Evolutionary conservation across 163 green algal species (phyloP), one percentile per base, ranked within the genome.

Genomic region (Coccomyxa subellipsoidea): DNA sequence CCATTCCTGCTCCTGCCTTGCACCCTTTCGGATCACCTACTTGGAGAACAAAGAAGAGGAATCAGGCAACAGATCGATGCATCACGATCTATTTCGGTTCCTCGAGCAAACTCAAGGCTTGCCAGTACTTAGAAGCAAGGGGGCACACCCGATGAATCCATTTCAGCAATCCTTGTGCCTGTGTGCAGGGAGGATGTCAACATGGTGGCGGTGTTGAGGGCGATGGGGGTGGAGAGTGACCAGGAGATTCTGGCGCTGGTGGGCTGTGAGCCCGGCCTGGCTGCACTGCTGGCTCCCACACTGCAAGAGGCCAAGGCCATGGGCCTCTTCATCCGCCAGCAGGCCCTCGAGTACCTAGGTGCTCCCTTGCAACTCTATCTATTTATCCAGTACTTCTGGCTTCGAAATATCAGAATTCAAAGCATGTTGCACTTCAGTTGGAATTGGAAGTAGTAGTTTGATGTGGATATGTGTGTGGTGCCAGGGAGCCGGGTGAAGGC

Each of bases 151-250:
- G n/a, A n/a, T n/a, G n/a, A n/a, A n/a, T n/a, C n/a, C n/a, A n/a
- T n/a, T n/a, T n/a, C n/a, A n/a, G n/a, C n/a, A n/a, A n/a, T n/a
- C n/a, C n/a, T n/a, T n/a, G n/a, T n/a, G n/a, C n/a, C n/a, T 59
- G 47, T 59, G 66, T 73, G 38, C 90, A 96, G 92, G 80, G 93
- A 98, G 79, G 94, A 96, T 79, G 77, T 97, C 23, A 95, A 94
- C 85, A 93, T 98, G 34, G 85, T 96, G 54, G 84, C 95, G 2
- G 96, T 96, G 69, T 85, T 99, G 82, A 96, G 95, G 82, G 96
- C 95, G 0, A 99, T 99, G 96, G 96, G 96, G 5, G 87, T 95
- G 38, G 93, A 97, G 86, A 95, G 87, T 69, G 96, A 99, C 84
- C 94, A 98, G 87, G 97, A 99, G 91, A 86, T 97, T 15, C 87